phyloP scores from a whole-genome alignment of 2,329 filamentous ascomycete genomes.

The Chalara sp. region DNA sequence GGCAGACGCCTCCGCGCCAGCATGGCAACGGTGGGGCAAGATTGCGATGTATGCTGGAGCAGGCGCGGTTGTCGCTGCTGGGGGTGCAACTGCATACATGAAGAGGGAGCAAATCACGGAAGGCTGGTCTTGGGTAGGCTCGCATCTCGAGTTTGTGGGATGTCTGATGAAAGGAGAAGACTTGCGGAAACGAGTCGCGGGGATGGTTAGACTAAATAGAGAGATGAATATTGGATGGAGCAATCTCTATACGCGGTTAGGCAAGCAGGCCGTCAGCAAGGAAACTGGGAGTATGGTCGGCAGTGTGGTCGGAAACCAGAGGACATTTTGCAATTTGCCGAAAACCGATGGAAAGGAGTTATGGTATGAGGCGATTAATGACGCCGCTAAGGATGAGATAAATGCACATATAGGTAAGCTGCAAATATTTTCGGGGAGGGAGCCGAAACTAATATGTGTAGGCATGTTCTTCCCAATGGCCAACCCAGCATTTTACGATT shows the following conservation, averaged over 20 bases:
- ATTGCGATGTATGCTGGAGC: slow-evolving; percentile 83
- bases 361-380: slow-evolving; percentile 72
- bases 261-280: slow-evolving; percentile 54
- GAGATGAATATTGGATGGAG: slow-evolving; percentile 70
- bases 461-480: slow-evolving; percentile 67
- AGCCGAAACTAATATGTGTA: slow-evolving; percentile 22
- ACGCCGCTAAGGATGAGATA: slow-evolving; percentile 64
- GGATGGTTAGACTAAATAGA: slow-evolving; percentile 55
- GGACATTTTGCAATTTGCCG: slow-evolving; percentile 87
- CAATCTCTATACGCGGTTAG: slow-evolving; percentile 83
- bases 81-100: slow-evolving; percentile 77
- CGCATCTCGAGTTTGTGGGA: slow-evolving; percentile 89
- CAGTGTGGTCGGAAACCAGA: slow-evolving; percentile 57
- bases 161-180: slow-evolving; percentile 82
- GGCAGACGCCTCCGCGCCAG: slow-evolving; percentile 33
- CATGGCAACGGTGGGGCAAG: slow-evolving; percentile 77
- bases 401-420: slow-evolving; percentile 67
- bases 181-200: slow-evolving; percentile 65
- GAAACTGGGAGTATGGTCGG: slow-evolving; percentile 41
- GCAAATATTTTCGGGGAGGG: not conserved
- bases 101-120: slow-evolving; percentile 74
- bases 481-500: slow-evolving; percentile 65
- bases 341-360: slow-evolving; percentile 42
- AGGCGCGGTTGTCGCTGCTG: slow-evolving; percentile 73
- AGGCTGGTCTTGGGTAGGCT: slow-evolving; percentile 76